Evolutionary conservation across 108 stramenopile genomes (phyloP), one percentile per base, ranked within the genome.

Genomic region (Bacterosira constricta): DNA sequence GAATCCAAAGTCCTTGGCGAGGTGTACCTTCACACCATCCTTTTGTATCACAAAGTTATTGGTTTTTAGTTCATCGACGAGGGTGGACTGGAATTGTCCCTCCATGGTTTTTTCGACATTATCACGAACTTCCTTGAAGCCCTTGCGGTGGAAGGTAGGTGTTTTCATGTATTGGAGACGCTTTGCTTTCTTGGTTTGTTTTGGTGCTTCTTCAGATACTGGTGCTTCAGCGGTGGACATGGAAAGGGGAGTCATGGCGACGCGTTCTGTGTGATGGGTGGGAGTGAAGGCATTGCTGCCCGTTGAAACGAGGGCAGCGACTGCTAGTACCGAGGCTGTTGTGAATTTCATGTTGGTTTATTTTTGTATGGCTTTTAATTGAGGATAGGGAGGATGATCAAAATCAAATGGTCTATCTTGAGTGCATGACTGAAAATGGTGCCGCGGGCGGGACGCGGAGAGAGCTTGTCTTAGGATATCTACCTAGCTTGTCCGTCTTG

Each of bases 91-190:
- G 85, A 85, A 96, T 72, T 93, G 82, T n/a, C 80, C 63, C 21
- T 78, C 69, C 90, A 96, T 94, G 37, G 68, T 63, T 15, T 83
- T 67, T 73, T 91, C 91, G 38, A 92, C 95, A 15, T 76, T 53
- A 0, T 83, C 76, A 20, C 92, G 85, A 11, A 92, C 91, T 54
- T 90, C 91, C 73, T 92, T 94, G 87, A 96, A 96, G 53, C 95
- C 95, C 41, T 75, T 63, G 11, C 95, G 85, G 79, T 93, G 80
- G 85, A 90, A 93, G 52, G 83, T 79, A 15, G 83, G 75, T 17
- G 83, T 77, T 71, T 91, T 93, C 84, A 93, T 90, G 71, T 88
- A 87, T 11, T 73, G 30, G 64, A 90, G 64, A 1, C 92, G 88
- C 31, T 88, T 86, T 49, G 83, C 78, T 77, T 93, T 93, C 56